Percentiles rank a stretch among this genome's conserved stretches.
phyloP scores from a whole-genome alignment of 1,284 basidiomycete genomes.

The Naganishia sp. region DNA sequence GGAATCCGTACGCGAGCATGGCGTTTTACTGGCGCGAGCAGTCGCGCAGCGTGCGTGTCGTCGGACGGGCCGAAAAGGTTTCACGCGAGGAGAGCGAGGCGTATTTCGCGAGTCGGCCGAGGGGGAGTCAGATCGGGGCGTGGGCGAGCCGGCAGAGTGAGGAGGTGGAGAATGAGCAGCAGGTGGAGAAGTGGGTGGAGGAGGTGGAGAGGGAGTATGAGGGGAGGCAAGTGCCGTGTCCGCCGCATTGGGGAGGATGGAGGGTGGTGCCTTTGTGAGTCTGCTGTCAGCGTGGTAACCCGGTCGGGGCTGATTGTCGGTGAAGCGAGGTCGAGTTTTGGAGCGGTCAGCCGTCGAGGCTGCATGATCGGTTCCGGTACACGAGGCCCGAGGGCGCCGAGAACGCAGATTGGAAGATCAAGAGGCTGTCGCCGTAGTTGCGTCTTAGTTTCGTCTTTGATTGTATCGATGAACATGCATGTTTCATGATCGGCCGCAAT shows the following conservation, averaged over 20 bases:
- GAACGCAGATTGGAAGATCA: slow-evolving; percentile 68
- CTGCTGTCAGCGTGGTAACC: background rate
- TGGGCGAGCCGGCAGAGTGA: slow-evolving; percentile 90
- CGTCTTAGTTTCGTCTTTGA: background rate
- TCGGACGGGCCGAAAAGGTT: slow-evolving; percentile 81
- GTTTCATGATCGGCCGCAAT: too few relatives aligned
- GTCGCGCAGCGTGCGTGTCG: slow-evolving; percentile 76
- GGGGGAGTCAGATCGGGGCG: slow-evolving; percentile 83
- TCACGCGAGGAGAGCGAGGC: slow-evolving; percentile 68
- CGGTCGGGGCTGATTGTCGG: background rate
- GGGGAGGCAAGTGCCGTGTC: slow-evolving; percentile 64
- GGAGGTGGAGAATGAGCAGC: slow-evolving; percentile 69
- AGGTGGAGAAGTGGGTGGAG: slow-evolving; percentile 66
- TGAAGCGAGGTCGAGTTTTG: slow-evolving; percentile 83
- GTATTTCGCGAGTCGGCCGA: slow-evolving; percentile 81
- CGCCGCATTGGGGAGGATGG: slow-evolving; percentile 96
- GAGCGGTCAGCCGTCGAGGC: slow-evolving; percentile 81
- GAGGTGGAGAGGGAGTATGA: slow-evolving; percentile 65
- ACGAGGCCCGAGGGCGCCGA: slow-evolving; percentile 62
- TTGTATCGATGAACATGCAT: background rate
- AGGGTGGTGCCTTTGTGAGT: slow-evolving; percentile 83
- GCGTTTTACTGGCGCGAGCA: slow-evolving; percentile 92
- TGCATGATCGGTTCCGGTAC: slow-evolving; percentile 87
- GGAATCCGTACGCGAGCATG: slow-evolving; percentile 76
- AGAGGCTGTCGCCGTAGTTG: slow-evolving; percentile 68